Evolutionary conservation across 352 stramenopile genomes (phyloP), one percentile per base, ranked within the genome.

Genomic region (Phytophthora cactorum): DNA sequence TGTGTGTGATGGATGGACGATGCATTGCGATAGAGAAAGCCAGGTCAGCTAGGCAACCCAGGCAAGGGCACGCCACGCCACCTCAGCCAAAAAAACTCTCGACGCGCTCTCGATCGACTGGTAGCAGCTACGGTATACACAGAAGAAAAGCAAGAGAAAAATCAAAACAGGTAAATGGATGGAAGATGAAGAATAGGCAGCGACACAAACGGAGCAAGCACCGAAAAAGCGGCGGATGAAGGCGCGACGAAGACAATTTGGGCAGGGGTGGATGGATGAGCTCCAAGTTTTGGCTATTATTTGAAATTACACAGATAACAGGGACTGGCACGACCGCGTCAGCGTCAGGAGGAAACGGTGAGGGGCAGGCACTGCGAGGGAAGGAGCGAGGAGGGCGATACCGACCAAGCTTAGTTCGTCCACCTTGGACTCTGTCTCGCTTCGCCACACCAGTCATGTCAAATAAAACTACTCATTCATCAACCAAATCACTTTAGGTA

Each of bases 1-100:
- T 22, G 22, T 22, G 17, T 22, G 17, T 0, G 22, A 72, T 60
- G 66, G 59, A 76, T 60, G 60, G 59, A 72, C 11, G 57, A 67
- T 71, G 70, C 59, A 71, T 71, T 77, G 70, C 65, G 60, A 74
- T 76, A 76, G 68, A 76, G 63, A 76, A 56, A 61, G 58, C 58
- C 68, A 72, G 63, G 63, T 71, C 57, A 75, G 59, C 39, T 68
- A 71, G 36, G 51, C 57, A 46, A 58, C 58, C 56, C 43, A 65
- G 57, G 68, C 61, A 38, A 70, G 51, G 34, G 47, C 61, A 68
- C 53, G 44, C 62, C 32, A 68, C 57, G 31, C 50, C 49, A 72
- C 61, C 61, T 57, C 60, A 43, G 67, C 50, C 55, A 9, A 39
- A 12, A 43, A 51, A 39, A 54, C 41, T 66, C 58, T 69, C 46